Evolutionary conservation across 768 basidiomycete genomes (phyloP).

Genomic region (Tricholoma saponaceum): DNA sequence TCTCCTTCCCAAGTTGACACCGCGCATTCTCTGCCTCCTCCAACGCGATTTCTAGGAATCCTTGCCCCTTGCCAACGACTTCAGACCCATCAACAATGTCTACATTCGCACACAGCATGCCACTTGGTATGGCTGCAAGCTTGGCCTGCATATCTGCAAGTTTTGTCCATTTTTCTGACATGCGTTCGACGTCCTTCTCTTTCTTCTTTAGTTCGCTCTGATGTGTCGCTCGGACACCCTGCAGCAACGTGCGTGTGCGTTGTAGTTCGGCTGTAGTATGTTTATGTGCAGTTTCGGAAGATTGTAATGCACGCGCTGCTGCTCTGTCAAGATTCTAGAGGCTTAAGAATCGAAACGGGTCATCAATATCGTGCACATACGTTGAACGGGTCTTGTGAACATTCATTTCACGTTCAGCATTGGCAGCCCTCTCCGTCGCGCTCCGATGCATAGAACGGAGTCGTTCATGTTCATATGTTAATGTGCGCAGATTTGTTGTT

Average conservation of each 20-base stretch:
- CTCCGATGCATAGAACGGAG: constrained; percentile 59
- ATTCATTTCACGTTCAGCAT: constrained; percentile 76
- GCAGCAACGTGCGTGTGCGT: constrained; percentile 64
- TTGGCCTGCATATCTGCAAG: constrained; percentile 66
- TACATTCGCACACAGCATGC: constrained; percentile 53
- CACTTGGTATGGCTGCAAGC: constrained; percentile 42
- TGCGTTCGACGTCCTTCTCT: constrained; percentile 75
- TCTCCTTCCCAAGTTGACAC: constrained; percentile 60
- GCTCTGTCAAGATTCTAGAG: constrained; percentile 32
- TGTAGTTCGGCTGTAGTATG: constrained; percentile 68
- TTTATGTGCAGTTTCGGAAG: constrained; percentile 64
- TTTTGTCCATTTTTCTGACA: constrained; percentile 72
- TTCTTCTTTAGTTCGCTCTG: constrained; percentile 73
- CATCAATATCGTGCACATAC: constrained; percentile 40
- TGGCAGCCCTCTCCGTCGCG: constrained; percentile 57
- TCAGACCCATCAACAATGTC: constrained; percentile 41
- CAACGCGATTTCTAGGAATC: constrained; percentile 61
- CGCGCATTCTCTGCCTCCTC: constrained; percentile 71
- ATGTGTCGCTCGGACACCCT: constrained; percentile 65
- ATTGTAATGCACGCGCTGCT: constrained; percentile 48
- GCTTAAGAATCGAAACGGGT: neutral
- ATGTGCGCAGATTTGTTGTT: constrained; percentile 67
- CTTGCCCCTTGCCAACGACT: constrained; percentile 44
- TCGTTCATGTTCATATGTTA: constrained; percentile 80
- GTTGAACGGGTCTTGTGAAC: constrained; percentile 65